These are phyloP conservation scores for Phytophthora tubulina DNA, from an alignment of 352 stramenopile species.

Conservation along the genomic window DNA sequence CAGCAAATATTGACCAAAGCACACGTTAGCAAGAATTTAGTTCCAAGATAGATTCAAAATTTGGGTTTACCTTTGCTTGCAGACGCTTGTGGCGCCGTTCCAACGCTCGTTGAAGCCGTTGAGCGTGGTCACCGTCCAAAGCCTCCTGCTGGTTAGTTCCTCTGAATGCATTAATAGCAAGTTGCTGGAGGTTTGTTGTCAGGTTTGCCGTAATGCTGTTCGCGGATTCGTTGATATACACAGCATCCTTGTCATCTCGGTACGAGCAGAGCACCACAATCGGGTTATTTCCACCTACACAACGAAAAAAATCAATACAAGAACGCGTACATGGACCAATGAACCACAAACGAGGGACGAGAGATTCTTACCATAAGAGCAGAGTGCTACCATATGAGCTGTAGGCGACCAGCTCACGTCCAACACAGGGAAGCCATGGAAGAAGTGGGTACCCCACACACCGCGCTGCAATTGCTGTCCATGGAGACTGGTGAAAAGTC, in stretches of 20 bases:
- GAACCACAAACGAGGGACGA: neutral
- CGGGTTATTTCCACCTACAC: slow-evolving; percentile 58
- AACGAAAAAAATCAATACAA: neutral
- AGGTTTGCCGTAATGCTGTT: slow-evolving; percentile 4
- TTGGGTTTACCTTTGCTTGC: slow-evolving; percentile 46
- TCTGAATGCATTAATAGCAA: slow-evolving; percentile 14
- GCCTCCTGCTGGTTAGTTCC: slow-evolving; percentile 18
- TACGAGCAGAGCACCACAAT: slow-evolving; percentile 70
- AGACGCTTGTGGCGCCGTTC: slow-evolving; percentile 59
- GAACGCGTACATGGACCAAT: neutral
- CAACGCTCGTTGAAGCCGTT: slow-evolving; percentile 56
- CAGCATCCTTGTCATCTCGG: slow-evolving; percentile 52
- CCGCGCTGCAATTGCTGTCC: slow-evolving; percentile 53
- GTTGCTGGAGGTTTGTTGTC: slow-evolving; percentile 24
- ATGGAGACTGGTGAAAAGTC: slow-evolving; percentile 65
- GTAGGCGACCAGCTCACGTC: slow-evolving; percentile 72
- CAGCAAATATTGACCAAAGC: neutral
- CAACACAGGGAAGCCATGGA: slow-evolving; percentile 55
- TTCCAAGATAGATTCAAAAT: neutral
- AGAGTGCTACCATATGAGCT: slow-evolving; percentile 71
- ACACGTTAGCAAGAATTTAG: neutral
- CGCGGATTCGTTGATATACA: slow-evolving; percentile 23
- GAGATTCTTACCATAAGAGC: slow-evolving; percentile 56
- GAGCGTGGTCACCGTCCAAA: slow-evolving; percentile 30
- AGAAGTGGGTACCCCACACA: slow-evolving; percentile 71